Conservation (phyloP, 805 yeast genomes). For the Komagataella pseudopastoris region DNA sequence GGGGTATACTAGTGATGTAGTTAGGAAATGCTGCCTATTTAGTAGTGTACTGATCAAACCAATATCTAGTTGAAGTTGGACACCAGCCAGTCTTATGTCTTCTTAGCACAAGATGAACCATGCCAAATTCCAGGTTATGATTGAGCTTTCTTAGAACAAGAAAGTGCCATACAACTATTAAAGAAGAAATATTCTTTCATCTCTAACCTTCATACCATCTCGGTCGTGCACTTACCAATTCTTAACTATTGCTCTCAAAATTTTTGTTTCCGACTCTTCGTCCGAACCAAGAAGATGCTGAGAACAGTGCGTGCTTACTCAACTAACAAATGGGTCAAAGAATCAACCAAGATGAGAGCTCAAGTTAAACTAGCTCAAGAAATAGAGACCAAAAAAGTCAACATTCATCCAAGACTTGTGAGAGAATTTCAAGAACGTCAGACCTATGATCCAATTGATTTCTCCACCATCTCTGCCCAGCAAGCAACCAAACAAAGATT, state of each 20-base stretch:
- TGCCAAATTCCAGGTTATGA: too few relatives aligned
- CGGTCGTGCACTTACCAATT: not conserved
- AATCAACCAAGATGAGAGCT: not conserved
- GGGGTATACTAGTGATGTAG: not conserved
- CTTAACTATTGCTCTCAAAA: not conserved
- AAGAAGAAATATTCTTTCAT: too few relatives aligned
- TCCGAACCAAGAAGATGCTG: not conserved
- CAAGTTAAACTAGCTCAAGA: not conserved
- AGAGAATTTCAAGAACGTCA: conserved; percentile 35
- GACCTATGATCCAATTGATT: conserved; percentile 75
- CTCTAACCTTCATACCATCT: not conserved
- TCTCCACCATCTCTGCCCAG: conserved; percentile 37
- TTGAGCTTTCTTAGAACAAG: not conserved
- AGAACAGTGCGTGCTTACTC: not conserved
- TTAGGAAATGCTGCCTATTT: not conserved
- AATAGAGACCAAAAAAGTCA: conserved; percentile 7
- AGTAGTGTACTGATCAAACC: not conserved
- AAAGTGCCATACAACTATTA: too few relatives aligned
- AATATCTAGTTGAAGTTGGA: not conserved
- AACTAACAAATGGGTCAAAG: not conserved
- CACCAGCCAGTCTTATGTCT: too few relatives aligned
- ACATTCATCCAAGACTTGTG: conserved; percentile 22
- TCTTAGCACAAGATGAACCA: too few relatives aligned
- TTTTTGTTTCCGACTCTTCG: not conserved
- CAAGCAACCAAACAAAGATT: conserved; percentile 30